Base-by-base conservation (phyloP, 257 asterid genomes). In the Striga asiatica region DNA sequence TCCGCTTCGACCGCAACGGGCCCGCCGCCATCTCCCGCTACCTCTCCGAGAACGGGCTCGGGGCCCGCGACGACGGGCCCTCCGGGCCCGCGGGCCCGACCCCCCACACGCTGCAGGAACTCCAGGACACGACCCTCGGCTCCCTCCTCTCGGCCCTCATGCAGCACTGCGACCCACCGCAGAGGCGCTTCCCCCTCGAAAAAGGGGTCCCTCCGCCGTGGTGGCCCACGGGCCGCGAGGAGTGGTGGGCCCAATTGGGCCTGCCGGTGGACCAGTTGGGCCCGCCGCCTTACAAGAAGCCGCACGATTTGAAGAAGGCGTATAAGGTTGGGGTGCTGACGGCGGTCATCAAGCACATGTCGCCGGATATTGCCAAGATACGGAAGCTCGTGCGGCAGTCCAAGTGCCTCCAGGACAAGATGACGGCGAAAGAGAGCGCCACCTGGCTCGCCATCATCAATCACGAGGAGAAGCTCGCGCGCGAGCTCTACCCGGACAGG, bases 161-260 rank as follows among this genome's bases (percentile, higher is more conserved):
- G 88, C 88, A 80, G 61, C 87, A 80, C 63, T 80, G 87, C 2
- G 87, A 80, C 28, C 87, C 87, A 6, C 88, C 88, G 6, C 88
- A 80, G 69, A 39, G 88, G 19, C 67, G 88, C 57, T 80, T 80
- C 48, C 88, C 88, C 0, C 32, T 80, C 12, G 88, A 80, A 70
- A 77, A 72, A 23, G 88, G 84, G 0, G 66, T 74, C 19, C 71
- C 88, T 0, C 88, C 84, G 17, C 84, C 88, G 3, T 80, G 88
- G 88, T 80, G 88, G 88, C 88, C 88, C 2, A 76, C 61, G 0
- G 88, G 88, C 28, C 61, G 63, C 31, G 88, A 80, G 50, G 88
- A 77, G 22, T 80, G 88, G 88, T 81, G 88, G 88, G 75, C 66
- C 16, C 88, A 77, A 42, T 53, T 81, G 57, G 88, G 84, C 0